Conservation (phyloP, 2,329 filamentous ascomycete genomes). For the Madurella fahalii region DNA sequence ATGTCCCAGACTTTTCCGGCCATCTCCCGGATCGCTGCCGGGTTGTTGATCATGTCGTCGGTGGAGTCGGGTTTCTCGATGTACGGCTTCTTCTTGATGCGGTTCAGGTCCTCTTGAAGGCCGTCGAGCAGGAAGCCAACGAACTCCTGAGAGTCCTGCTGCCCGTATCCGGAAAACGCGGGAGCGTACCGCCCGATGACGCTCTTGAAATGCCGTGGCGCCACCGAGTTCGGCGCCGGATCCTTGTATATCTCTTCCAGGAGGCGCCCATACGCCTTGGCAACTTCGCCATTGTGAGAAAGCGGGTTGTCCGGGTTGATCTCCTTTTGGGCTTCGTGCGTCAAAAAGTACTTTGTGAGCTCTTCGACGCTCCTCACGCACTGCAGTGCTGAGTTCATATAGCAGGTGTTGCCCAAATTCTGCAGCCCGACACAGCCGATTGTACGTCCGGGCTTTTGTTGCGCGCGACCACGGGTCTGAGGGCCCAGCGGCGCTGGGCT, state of each 20-base stretch:
- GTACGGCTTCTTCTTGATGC: slow-evolving; percentile 92
- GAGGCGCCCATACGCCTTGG: slow-evolving; percentile 74
- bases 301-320: slow-evolving; percentile 83
- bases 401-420: slow-evolving; percentile 96
- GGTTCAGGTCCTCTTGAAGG: slow-evolving; percentile 90
- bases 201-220: slow-evolving; percentile 77
- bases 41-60: slow-evolving; percentile 87
- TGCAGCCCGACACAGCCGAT: slow-evolving; percentile 76
- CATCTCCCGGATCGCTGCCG: slow-evolving; percentile 74
- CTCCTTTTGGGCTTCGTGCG: slow-evolving; percentile 69
- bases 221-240: slow-evolving; percentile 60
- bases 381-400: slow-evolving; percentile 97
- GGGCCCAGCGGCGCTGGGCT: slow-evolving; percentile 59
- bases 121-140: slow-evolving; percentile 91
- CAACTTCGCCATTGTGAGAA: slow-evolving; percentile 79
- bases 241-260: slow-evolving; percentile 75
- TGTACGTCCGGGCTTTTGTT: slow-evolving; percentile 65
- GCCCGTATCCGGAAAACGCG: slow-evolving; percentile 88
- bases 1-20: slow-evolving; percentile 88
- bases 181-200: slow-evolving; percentile 76
- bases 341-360: slow-evolving; percentile 84
- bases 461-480: slow-evolving; percentile 67
- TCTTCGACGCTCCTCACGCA: slow-evolving; percentile 93
- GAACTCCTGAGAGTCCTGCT: slow-evolving; percentile 97
- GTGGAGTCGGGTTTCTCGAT: slow-evolving; percentile 97